A percentile compares a stretch with the other conserved stretches of the same genome.
phyloP scores from a whole-genome alignment of 192 early-diverging fungal species.

The Kappamyces sp. region DNA sequence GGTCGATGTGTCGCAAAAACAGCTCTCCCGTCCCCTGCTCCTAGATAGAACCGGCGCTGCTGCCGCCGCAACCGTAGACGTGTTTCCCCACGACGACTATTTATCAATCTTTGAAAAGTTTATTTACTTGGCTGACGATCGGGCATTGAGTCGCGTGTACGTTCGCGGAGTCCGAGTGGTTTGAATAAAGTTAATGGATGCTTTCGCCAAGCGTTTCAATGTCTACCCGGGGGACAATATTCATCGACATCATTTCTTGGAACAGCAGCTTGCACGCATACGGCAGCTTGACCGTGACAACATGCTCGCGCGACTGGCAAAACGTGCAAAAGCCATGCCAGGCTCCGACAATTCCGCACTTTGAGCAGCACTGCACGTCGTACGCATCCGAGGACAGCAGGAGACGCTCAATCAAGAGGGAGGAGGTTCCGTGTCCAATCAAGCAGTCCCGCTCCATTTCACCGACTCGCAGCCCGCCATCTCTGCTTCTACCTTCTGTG shows the following conservation, averaged over 20 bases:
- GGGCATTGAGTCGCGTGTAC: conserved; percentile 74
- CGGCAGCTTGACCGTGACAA: conserved; percentile 90
- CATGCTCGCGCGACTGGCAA: conserved; percentile 77
- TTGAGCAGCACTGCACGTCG: conserved; percentile 84
- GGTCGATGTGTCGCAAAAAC: conserved; percentile 47
- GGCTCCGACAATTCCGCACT: conserved; percentile 86
- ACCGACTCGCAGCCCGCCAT: conserved; percentile 94
- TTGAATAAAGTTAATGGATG: too few species aligned
- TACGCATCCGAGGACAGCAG: conserved; percentile 91
- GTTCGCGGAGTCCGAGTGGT: conserved; percentile 57
- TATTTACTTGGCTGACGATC: conserved; percentile 84
- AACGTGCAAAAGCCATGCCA: conserved; percentile 78
- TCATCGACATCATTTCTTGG: conserved; percentile 97
- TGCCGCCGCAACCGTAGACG: conserved; percentile 47
- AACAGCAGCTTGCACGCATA: conserved; percentile 97
- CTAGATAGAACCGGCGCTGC: not conserved
- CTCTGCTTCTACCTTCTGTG: conserved; percentile 92
- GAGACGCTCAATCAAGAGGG: conserved; percentile 86
- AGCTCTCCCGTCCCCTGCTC: conserved; percentile 5
- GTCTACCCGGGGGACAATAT: conserved; percentile 75
- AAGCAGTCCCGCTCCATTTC: conserved; percentile 99
- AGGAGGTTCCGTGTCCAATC: conserved; percentile 93
- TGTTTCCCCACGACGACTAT: conserved; percentile 56
- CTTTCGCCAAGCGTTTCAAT: conserved; percentile 52
- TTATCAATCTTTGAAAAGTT: conserved; percentile 75